A percentile compares a stretch with the other conserved stretches of the same genome.
Evolutionary conservation across 805 yeast species (phyloP).

Genomic region (Metschnikowia corniflorae): DNA sequence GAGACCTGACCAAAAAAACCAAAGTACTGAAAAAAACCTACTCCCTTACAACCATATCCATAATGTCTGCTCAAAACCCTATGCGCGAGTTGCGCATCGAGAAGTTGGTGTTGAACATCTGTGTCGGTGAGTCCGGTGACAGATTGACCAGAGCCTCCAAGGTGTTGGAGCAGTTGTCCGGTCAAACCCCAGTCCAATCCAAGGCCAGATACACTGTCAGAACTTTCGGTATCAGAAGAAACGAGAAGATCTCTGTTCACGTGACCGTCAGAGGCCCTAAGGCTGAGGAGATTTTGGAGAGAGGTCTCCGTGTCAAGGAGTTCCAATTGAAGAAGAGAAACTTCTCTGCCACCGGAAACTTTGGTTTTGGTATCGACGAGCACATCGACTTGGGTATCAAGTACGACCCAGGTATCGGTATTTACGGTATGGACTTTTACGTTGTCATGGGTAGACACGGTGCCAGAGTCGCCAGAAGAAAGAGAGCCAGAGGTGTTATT

Average conservation of each 20-base stretch:
- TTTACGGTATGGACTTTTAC: constrained; percentile 99
- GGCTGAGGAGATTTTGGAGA: constrained; percentile 96
- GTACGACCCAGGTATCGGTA: constrained; percentile 99
- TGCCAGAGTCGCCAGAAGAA: constrained; percentile 97
- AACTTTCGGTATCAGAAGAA: constrained; percentile 99
- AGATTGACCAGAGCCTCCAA: constrained; percentile 99
- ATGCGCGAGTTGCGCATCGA: constrained; percentile 99
- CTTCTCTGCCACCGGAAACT: constrained; percentile 99
- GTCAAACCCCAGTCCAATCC: constrained; percentile 99
- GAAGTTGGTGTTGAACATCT: constrained; percentile 98
- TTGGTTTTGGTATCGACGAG: constrained; percentile 99
- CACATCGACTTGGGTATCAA: constrained; percentile 99
- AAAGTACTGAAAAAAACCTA: neutral
- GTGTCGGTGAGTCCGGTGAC: constrained; percentile 99
- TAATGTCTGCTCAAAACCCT: constrained; percentile 64
- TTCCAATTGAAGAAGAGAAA: constrained; percentile 91
- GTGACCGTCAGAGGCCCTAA: constrained; percentile 99
- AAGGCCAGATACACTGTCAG: constrained; percentile 99
- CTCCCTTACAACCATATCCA: constrained; percentile 3
- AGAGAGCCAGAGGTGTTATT: constrained; percentile 83
- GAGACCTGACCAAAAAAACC: constrained; percentile 5
- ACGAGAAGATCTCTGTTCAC: constrained; percentile 99
- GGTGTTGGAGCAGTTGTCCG: constrained; percentile 99
- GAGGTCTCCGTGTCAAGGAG: constrained; percentile 99
- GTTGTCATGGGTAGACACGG: constrained; percentile 99